Evolutionary conservation across 371 early-diverging fungal species (phyloP).

Genomic region (Mortierella sp.): DNA sequence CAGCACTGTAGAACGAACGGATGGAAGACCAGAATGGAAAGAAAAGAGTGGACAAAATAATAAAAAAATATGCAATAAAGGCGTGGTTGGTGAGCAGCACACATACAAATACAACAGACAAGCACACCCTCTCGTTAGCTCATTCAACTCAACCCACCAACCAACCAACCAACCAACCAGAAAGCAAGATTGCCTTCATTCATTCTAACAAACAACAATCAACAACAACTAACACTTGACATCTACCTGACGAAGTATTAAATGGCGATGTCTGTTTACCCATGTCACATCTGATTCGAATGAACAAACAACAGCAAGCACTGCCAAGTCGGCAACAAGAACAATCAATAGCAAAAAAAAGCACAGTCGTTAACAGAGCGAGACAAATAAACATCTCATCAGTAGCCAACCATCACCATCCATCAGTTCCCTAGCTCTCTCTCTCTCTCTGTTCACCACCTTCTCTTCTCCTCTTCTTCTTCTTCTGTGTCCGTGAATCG

Average conservation of each 20-base stretch:
- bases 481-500: neutral
- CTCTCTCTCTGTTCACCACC: neutral
- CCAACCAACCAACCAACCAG: neutral
- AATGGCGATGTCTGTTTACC: constrained; percentile 1
- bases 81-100: neutral
- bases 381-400: neutral
- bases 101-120: neutral
- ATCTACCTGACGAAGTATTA: neutral
- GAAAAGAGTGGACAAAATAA: neutral
- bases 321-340: neutral
- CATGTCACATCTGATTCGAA: neutral
- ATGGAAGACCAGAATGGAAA: neutral
- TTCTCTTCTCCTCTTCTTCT: neutral
- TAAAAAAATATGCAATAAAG: constrained; percentile 4
- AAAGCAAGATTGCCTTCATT: neutral
- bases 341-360: neutral
- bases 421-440: neutral
- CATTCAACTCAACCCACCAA: neutral
- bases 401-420: neutral
- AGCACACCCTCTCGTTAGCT: neutral
- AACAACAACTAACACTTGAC: neutral
- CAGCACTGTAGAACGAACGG: neutral
- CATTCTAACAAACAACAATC: neutral
- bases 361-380: neutral
- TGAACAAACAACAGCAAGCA: neutral